Evolutionary conservation across 257 asterid species (phyloP).

Genomic region (Petrea volubilis): DNA sequence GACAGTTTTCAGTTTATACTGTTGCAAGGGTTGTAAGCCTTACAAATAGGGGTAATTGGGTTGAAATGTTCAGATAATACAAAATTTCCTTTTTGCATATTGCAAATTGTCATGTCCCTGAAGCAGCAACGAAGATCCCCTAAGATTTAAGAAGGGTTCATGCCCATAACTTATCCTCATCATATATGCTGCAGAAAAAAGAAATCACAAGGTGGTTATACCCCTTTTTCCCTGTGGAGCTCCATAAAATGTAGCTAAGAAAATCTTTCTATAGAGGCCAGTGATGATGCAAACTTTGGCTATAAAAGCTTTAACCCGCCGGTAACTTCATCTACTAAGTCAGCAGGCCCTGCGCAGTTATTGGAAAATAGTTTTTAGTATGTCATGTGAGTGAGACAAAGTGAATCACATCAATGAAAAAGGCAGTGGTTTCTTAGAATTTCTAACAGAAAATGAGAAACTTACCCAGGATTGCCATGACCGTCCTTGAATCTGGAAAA

Average conservation of each 20-base stretch:
- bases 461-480: conserved; percentile 93
- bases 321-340: conserved; percentile 87
- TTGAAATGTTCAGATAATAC: background rate
- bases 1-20: background rate
- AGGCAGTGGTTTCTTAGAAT: background rate
- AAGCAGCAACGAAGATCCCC: background rate
- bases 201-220: background rate
- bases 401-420: background rate
- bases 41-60: background rate
- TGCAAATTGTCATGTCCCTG: background rate
- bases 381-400: background rate
- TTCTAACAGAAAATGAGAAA: background rate
- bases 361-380: too few relatives aligned
- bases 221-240: background rate
- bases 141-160: background rate
- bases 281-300: conserved; percentile 5
- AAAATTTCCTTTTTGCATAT: background rate
- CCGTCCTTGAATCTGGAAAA: conserved; percentile 92
- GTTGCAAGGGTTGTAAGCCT: background rate
- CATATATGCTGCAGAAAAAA: background rate
- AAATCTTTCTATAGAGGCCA: background rate
- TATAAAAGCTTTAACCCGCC: conserved; percentile 92
- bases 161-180: background rate
- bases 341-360: conserved; percentile 83
- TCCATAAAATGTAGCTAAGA: background rate